Conservation (phyloP, 2,329 filamentous ascomycete species). For the Ascochyta viciae-villosae region DNA sequence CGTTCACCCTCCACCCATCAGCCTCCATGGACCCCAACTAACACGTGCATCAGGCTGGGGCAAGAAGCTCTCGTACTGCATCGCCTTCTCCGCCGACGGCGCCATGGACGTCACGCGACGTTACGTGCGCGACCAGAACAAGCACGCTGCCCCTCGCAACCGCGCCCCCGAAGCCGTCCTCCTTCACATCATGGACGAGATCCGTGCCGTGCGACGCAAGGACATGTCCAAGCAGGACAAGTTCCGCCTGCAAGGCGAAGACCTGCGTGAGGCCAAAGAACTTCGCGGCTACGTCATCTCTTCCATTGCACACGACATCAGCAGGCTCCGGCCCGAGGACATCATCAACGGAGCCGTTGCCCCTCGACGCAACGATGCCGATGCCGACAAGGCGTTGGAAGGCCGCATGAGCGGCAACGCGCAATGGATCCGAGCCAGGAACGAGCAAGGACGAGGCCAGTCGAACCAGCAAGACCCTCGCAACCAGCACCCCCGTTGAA, state of each 20-base stretch:
- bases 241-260: constrained; percentile 81
- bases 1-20: constrained; percentile 32
- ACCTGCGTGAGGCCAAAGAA: constrained; percentile 76
- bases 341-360: constrained; percentile 38
- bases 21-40: constrained; percentile 5
- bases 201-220: constrained; percentile 80
- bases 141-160: constrained; percentile 76
- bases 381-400: constrained; percentile 57
- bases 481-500: constrained; percentile 49
- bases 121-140: constrained; percentile 72
- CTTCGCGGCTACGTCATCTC: constrained; percentile 76
- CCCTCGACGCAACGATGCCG: constrained; percentile 49
- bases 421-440: constrained; percentile 47
- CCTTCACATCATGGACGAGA: constrained; percentile 89
- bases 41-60: constrained; percentile 71
- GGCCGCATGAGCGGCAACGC: constrained; percentile 51
- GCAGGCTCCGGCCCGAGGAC: constrained; percentile 66
- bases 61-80: constrained; percentile 95
- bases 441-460: constrained; percentile 45
- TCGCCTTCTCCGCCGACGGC: constrained; percentile 93
- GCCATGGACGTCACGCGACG: constrained; percentile 72
- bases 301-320: constrained; percentile 75
- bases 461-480: constrained; percentile 48
- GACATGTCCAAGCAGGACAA: constrained; percentile 88
- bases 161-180: constrained; percentile 88